Evolutionary conservation across 352 stramenopile species (phyloP).

Genomic region (Globisporangium iwayamae): DNA sequence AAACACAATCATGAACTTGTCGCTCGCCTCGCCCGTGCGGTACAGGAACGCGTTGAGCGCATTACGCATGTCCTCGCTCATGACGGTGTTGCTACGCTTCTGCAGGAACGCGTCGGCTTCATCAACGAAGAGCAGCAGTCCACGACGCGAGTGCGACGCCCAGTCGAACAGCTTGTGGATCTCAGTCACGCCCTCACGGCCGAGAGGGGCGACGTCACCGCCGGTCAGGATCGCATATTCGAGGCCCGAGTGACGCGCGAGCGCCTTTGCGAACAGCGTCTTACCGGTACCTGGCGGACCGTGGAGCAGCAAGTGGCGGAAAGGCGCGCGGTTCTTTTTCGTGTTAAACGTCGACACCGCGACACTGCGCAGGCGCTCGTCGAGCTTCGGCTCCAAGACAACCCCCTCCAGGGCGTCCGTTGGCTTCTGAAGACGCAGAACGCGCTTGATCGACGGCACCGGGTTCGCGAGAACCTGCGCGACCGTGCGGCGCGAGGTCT

Average conservation of each 20-base stretch:
- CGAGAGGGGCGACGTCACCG: slow-evolving; percentile 97
- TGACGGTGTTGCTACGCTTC: slow-evolving; percentile 92
- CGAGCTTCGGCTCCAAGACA: slow-evolving; percentile 93
- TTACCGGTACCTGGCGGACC: slow-evolving; percentile 98
- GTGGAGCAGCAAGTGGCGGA: slow-evolving; percentile 97
- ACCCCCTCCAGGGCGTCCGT: slow-evolving; percentile 94
- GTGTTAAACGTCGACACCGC: slow-evolving; percentile 97
- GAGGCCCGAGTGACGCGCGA: slow-evolving; percentile 95
- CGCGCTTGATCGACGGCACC: slow-evolving; percentile 84
- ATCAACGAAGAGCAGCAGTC: slow-evolving; percentile 98
- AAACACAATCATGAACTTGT: slow-evolving; percentile 99
- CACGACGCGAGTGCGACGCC: slow-evolving; percentile 93
- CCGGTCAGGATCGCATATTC: slow-evolving; percentile 99
- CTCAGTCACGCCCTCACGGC: slow-evolving; percentile 96
- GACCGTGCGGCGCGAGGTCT: slow-evolving; percentile 91
- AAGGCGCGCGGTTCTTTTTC: slow-evolving; percentile 97
- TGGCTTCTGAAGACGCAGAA: slow-evolving; percentile 86
- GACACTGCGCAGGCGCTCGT: slow-evolving; percentile 93
- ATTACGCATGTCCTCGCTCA: slow-evolving; percentile 98
- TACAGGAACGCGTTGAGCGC: slow-evolving; percentile 99
- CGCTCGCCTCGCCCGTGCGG: slow-evolving; percentile 95
- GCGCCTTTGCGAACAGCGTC: slow-evolving; percentile 97
- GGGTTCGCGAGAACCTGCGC: slow-evolving; percentile 83
- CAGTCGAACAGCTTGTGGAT: slow-evolving; percentile 99
- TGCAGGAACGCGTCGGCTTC: slow-evolving; percentile 99